Evolutionary conservation across 345 rosid species (phyloP), one percentile per base, ranked within the genome.

Genomic region (Raphanus sativus): DNA sequence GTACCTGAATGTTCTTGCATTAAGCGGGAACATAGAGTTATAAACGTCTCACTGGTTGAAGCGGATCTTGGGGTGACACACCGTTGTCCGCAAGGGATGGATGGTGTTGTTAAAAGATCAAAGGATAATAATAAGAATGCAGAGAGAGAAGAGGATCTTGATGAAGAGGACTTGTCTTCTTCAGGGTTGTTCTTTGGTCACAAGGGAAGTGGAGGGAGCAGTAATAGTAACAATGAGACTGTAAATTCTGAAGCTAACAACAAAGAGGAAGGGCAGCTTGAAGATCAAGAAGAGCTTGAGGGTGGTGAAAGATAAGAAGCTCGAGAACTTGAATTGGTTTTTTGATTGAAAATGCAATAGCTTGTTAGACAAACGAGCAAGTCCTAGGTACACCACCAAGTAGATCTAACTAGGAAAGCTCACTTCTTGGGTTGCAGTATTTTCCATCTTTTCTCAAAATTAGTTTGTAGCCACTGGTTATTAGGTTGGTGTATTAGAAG

Each of bases 281-380:
- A 95, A 75, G 99, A 95, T 82, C 94, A 89, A 78, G 99, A 95
- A 71, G 99, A 95, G 77, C 89, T 88, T 6, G 99, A 91, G 38
- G 89, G 89, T 3, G 83, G 86, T 11, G 98, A 92, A 33, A 64
- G 62, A 69, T 71, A 7, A 7, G 21, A 21, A 42, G 73, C 60
- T 62, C 5, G 11, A 24, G n/a, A 58, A 30, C 24, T 12, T 21
- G 6, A 65, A 65, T 11, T 15, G 13, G 55, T 10, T 56, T 70
- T 34, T 65, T 77, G 11, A 16, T 38, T 70, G 66, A 77, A 64
- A 61, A 30, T 71, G 70, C 12, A 33, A 15, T 68, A 9, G 80
- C 56, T 21, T 25, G 10, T 58, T 70, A 64, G 64, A 17, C 26
- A 63, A 77, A 29, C 4, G 40, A 71, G 71, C 8, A 71, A 32